These are phyloP conservation scores for Jamesozyma spencerorum DNA, from an alignment of 805 yeast species.

Conservation along the genomic window DNA sequence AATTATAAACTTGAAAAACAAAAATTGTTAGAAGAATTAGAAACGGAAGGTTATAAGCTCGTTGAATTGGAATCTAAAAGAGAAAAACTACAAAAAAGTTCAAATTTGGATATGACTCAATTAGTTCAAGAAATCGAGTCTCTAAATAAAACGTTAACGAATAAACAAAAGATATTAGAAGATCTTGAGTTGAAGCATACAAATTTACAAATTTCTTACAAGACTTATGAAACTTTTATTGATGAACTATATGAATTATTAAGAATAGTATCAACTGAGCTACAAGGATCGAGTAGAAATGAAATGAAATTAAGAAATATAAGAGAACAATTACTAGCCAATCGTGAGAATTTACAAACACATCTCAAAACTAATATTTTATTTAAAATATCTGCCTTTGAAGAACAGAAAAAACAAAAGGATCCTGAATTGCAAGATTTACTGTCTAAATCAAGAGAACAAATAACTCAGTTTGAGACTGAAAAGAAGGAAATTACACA, in stretches of 20 bases:
- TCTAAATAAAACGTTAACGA: conserved; percentile 35
- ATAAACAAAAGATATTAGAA: conserved; percentile 32
- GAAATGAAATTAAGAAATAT: conserved; percentile 39
- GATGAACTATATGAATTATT: conserved; percentile 24
- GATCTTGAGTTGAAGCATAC: conserved; percentile 40
- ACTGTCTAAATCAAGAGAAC: conserved; percentile 35
- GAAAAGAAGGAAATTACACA: conserved; percentile 37
- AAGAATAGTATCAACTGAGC: conserved; percentile 39
- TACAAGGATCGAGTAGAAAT: conserved; percentile 33
- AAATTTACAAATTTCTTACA: conserved; percentile 45
- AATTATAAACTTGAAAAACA: conserved; percentile 56
- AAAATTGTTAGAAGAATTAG: conserved; percentile 47
- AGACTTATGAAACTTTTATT: conserved; percentile 40
- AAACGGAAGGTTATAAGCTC: conserved; percentile 49
- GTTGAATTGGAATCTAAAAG: conserved; percentile 49
- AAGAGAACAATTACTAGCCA: conserved; percentile 38
- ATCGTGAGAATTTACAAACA: conserved; percentile 33
- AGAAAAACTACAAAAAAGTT: conserved; percentile 50
- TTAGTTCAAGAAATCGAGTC: conserved; percentile 45
- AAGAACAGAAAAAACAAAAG: conserved; percentile 42
- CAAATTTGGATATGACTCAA: conserved; percentile 51
- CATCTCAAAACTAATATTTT: conserved; percentile 34
- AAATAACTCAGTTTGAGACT: conserved; percentile 38
- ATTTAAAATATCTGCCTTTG: conserved; percentile 33
- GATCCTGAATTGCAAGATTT: conserved; percentile 41